Evolutionary conservation across 495 filamentous ascomycete genomes (phyloP).

Genomic region (Hamigera avellanea): DNA sequence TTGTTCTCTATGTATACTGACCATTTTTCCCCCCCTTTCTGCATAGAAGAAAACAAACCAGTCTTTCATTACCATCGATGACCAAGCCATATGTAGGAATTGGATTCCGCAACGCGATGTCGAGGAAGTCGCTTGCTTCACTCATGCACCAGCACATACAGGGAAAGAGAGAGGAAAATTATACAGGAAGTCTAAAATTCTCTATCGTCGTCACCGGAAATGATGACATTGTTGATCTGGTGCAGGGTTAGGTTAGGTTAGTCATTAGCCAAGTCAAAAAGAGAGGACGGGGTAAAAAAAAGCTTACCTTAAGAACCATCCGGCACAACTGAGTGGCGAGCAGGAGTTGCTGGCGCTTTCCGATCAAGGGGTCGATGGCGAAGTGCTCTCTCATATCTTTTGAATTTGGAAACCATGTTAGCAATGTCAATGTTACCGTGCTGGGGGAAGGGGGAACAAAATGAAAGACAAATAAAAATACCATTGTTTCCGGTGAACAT

Average conservation of each 20-base stretch:
- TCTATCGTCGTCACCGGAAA: slow-evolving; percentile 81
- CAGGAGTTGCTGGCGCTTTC: slow-evolving; percentile 92
- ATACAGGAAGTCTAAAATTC: slow-evolving; percentile 57
- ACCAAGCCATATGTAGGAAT: no score
- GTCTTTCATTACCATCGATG: no score
- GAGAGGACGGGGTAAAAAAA: no score
- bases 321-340: slow-evolving; percentile 94
- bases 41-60: no score
- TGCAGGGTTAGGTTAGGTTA: slow-evolving; percentile 10
- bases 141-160: no score
- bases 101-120: no score
- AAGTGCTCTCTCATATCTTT: slow-evolving; percentile 94
- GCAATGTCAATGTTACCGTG: no score
- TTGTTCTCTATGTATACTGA: no score
- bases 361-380: slow-evolving; percentile 95
- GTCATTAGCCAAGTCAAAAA: neutral
- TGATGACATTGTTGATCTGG: slow-evolving; percentile 86
- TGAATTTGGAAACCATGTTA: no score
- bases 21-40: no score
- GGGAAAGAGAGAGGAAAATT: no score
- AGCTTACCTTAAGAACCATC: slow-evolving; percentile 93
- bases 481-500: slow-evolving; percentile 88
- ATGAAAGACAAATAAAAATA: slow-evolving; percentile 15
- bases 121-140: no score
- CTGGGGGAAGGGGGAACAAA: neutral